Evolutionary conservation across 2,329 filamentous ascomycete species (phyloP).

Genomic region (Corynespora cassiicola): DNA sequence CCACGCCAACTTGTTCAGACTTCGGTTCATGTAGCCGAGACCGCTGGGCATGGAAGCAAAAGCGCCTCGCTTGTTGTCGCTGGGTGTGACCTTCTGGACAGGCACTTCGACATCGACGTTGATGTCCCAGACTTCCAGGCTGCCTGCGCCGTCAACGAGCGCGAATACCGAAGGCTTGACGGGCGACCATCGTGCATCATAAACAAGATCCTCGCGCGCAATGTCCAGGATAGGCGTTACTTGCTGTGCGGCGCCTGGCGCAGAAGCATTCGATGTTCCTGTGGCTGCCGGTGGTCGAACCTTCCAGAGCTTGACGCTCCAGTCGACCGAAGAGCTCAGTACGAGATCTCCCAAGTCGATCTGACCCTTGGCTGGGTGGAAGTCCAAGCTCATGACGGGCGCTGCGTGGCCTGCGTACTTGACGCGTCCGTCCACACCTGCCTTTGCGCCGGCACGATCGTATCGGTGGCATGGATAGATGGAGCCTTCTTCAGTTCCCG

Average conservation of each 20-base stretch:
- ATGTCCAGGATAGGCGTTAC: constrained; percentile 86
- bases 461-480: constrained; percentile 98
- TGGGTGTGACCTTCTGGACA: constrained; percentile 79
- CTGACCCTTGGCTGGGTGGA: constrained; percentile 90
- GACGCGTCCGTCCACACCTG: constrained; percentile 87
- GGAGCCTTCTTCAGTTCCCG: constrained; percentile 93
- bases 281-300: constrained; percentile 81
- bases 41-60: constrained; percentile 46
- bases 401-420: constrained; percentile 90
- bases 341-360: constrained; percentile 95
- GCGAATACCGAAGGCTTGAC: constrained; percentile 94
- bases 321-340: constrained; percentile 90
- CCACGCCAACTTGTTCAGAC: constrained; percentile 94
- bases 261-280: constrained; percentile 51
- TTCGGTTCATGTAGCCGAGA: constrained; percentile 75
- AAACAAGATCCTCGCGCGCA: constrained; percentile 92
- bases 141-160: constrained; percentile 90
- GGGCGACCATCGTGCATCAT: constrained; percentile 94
- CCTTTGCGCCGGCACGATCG: constrained; percentile 95
- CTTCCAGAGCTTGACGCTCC: constrained; percentile 98
- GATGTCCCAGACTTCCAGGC: constrained; percentile 94
- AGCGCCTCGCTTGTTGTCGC: constrained; percentile 50
- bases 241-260: constrained; percentile 48
- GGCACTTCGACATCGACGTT: constrained; percentile 92
- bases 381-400: constrained; percentile 94